These are phyloP conservation scores for Dalbergia cochinchinensis DNA, from an alignment of 306 rosid genomes.

Conservation along the genomic window DNA sequence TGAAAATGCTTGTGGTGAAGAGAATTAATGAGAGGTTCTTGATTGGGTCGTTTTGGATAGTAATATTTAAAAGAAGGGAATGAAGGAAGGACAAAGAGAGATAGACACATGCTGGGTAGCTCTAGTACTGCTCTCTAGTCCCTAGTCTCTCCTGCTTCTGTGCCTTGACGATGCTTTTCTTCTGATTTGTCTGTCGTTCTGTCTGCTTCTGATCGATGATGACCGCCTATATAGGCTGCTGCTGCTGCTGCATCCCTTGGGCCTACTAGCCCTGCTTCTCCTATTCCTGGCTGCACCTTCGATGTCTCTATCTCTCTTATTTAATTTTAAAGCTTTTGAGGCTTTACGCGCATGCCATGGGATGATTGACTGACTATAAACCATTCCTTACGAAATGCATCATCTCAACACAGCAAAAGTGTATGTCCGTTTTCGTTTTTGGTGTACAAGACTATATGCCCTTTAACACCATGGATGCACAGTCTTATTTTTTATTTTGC, in stretches of 20 bases:
- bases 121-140: constrained; percentile 50
- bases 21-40: background rate
- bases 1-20: background rate
- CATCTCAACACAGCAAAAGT: background rate
- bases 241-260: background rate
- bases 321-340: constrained; percentile 3
- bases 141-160: constrained; percentile 60
- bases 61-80: background rate
- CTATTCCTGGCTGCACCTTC: constrained; percentile 38
- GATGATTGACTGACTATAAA: constrained; percentile 16
- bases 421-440: too few relatives aligned
- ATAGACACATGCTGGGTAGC: background rate
- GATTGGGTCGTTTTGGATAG: background rate
- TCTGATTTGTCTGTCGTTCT: constrained; percentile 40
- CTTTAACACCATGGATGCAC: too few relatives aligned
- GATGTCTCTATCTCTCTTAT: constrained; percentile 16
- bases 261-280: background rate
- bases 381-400: background rate
- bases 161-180: constrained; percentile 33
- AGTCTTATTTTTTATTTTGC: too few relatives aligned
- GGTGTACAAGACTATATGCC: background rate
- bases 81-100: constrained; percentile 36
- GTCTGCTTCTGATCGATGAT: constrained; percentile 30
- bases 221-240: background rate
- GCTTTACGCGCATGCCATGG: constrained; percentile 17